phyloP scores from a whole-genome alignment of 345 rosid genomes.

The Populus alba region DNA sequence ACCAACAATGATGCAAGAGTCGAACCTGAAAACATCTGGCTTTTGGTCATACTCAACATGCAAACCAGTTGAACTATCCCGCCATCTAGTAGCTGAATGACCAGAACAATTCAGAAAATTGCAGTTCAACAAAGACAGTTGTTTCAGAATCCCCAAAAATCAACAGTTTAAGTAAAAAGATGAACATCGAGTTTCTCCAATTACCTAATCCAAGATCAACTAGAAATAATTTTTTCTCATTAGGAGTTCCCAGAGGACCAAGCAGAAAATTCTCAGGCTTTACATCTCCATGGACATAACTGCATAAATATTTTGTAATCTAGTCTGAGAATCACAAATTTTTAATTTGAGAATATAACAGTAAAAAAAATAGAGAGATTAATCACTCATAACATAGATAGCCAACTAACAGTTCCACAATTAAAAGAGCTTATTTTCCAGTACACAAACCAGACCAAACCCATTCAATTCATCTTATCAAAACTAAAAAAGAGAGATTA shows the following conservation, averaged over 20 bases:
- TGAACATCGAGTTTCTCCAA: background rate
- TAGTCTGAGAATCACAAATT: background rate
- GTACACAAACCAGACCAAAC: background rate
- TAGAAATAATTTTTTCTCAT: constrained; percentile 43
- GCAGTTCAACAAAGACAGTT: background rate
- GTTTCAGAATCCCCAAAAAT: background rate
- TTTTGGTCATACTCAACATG: constrained; percentile 96
- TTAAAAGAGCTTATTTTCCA: background rate
- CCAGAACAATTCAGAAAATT: constrained; percentile 7
- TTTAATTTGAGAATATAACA: background rate
- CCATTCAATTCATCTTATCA: constrained; percentile 1
- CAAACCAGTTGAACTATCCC: constrained; percentile 64
- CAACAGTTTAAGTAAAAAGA: background rate
- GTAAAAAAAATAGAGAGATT: background rate
- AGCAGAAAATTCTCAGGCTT: constrained; percentile 52
- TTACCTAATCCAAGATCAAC: constrained; percentile 39
- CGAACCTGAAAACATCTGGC: constrained; percentile 88
- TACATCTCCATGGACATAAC: constrained; percentile 51
- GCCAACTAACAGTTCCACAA: background rate
- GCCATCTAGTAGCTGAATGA: constrained; percentile 87
- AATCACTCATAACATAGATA: background rate
- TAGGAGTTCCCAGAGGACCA: constrained; percentile 37
- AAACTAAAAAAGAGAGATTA: background rate
- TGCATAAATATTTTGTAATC: constrained; percentile 7
- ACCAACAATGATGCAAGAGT: background rate